phyloP scores from a whole-genome alignment of 768 basidiomycete species.

The Dioszegia crocea region DNA sequence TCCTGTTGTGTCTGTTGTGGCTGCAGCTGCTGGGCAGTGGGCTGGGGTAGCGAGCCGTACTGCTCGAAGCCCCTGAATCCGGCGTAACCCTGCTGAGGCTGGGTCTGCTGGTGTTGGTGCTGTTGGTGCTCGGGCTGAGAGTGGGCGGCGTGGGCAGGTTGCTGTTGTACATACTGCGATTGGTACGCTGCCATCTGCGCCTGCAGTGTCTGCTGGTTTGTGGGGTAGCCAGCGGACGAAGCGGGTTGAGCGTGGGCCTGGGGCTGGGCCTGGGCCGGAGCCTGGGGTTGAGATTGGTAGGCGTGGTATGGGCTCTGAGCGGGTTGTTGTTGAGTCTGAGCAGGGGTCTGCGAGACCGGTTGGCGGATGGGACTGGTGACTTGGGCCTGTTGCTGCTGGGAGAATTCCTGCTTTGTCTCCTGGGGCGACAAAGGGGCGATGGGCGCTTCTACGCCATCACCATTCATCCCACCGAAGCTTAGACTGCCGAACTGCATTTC shows the following conservation, averaged over 20 bases:
- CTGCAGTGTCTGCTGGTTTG: constrained; percentile 41
- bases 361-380: constrained; percentile 10
- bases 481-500: constrained; percentile 51
- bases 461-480: constrained; percentile 46
- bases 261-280: constrained; percentile 10
- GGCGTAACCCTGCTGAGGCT: constrained; percentile 10
- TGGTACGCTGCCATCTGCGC: constrained; percentile 37
- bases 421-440: constrained; percentile 22
- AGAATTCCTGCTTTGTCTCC: constrained; percentile 18
- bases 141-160: constrained; percentile 18
- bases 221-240: constrained; percentile 19
- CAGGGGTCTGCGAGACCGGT: constrained; percentile 3
- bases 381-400: not conserved
- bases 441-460: constrained; percentile 40
- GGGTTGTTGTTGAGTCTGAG: constrained; percentile 21
- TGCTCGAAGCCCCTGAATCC: constrained; percentile 9
- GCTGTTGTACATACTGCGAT: constrained; percentile 10
- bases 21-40: constrained; percentile 34
- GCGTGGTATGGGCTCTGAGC: constrained; percentile 10
- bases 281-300: constrained; percentile 8
- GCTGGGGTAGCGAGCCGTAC: constrained; percentile 19
- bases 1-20: constrained; percentile 25
- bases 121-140: not conserved
- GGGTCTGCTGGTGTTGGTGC: constrained; percentile 6
- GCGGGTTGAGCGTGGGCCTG: constrained; percentile 12